These are phyloP conservation scores for Wickerhamomyces alni DNA, from an alignment of 805 yeast genomes.

Conservation along the genomic window DNA sequence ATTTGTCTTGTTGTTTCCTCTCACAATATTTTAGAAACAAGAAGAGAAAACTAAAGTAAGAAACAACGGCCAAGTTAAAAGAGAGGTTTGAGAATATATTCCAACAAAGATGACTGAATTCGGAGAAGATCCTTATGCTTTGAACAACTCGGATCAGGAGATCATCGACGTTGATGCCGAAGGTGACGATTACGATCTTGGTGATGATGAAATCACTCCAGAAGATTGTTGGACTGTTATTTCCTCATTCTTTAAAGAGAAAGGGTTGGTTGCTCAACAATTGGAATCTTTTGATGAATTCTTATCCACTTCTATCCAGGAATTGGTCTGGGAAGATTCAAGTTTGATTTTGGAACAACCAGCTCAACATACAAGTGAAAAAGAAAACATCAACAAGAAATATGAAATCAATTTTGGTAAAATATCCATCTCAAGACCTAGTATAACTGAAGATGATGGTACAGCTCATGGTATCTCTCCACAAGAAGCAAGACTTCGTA, in stretches of 20 bases:
- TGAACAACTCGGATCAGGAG: slow-evolving; percentile 45
- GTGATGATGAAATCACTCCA: slow-evolving; percentile 64
- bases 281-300: slow-evolving; percentile 97
- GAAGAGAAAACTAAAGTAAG: background rate
- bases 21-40: too few relatives aligned
- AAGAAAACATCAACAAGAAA: slow-evolving; percentile 84
- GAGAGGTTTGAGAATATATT: background rate
- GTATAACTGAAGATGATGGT: slow-evolving; percentile 99
- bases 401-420: slow-evolving; percentile 98
- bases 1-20: too few relatives aligned
- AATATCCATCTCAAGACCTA: slow-evolving; percentile 92
- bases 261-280: slow-evolving; percentile 97
- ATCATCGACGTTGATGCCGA: slow-evolving; percentile 26
- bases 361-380: slow-evolving; percentile 92
- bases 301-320: slow-evolving; percentile 94
- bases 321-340: slow-evolving; percentile 92
- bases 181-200: slow-evolving; percentile 62
- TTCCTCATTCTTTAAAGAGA: slow-evolving; percentile 90
- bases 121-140: slow-evolving; percentile 61
- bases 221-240: slow-evolving; percentile 99
- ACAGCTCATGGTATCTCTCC: slow-evolving; percentile 99
- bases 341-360: slow-evolving; percentile 94
- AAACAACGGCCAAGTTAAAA: background rate
- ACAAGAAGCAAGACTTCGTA: slow-evolving; percentile 95
- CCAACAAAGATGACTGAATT: slow-evolving; percentile 22